phyloP scores from a whole-genome alignment of 495 filamentous ascomycete genomes.

The Penicillium angulare region DNA sequence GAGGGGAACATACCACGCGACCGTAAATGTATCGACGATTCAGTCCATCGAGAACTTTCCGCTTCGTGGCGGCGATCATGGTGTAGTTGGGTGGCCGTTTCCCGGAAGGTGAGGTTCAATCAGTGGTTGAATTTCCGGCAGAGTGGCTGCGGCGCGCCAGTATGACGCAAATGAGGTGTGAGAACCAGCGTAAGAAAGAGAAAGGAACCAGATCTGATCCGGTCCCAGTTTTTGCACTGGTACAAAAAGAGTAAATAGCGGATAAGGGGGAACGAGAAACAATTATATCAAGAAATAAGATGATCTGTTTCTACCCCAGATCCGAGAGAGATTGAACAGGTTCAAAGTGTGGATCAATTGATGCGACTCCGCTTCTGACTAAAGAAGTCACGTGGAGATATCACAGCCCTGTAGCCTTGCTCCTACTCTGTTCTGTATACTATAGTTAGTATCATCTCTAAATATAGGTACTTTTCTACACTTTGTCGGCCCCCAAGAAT shows the following conservation, averaged over 20 bases:
- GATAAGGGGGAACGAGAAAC: neutral
- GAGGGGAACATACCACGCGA: slow-evolving; percentile 62
- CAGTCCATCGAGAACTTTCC: slow-evolving; percentile 62
- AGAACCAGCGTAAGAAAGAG: too few relatives aligned
- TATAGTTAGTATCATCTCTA: too few relatives aligned
- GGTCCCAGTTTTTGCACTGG: too few relatives aligned
- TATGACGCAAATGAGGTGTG: slow-evolving; percentile 49
- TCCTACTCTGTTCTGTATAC: too few relatives aligned
- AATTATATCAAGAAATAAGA: neutral
- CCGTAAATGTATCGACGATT: slow-evolving; percentile 81
- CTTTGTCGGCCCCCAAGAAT: too few relatives aligned
- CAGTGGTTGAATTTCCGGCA: slow-evolving; percentile 27
- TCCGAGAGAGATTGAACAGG: neutral
- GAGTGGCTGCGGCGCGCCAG: slow-evolving; percentile 24
- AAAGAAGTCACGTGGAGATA: slow-evolving; percentile 6
- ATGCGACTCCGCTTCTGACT: slow-evolving; percentile 10
- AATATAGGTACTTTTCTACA: too few relatives aligned
- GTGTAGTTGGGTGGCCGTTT: slow-evolving; percentile 14
- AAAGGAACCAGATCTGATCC: neutral
- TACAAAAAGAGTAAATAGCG: too few relatives aligned
- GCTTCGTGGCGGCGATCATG: slow-evolving; percentile 51
- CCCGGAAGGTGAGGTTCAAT: slow-evolving; percentile 9
- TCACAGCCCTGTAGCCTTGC: too few relatives aligned
- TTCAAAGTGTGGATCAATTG: slow-evolving; percentile 10
- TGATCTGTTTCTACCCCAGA: slow-evolving; percentile 8